Evolutionary conservation across 1,139 yeast genomes (phyloP).

Genomic region (Geotrichum klebahnii): DNA sequence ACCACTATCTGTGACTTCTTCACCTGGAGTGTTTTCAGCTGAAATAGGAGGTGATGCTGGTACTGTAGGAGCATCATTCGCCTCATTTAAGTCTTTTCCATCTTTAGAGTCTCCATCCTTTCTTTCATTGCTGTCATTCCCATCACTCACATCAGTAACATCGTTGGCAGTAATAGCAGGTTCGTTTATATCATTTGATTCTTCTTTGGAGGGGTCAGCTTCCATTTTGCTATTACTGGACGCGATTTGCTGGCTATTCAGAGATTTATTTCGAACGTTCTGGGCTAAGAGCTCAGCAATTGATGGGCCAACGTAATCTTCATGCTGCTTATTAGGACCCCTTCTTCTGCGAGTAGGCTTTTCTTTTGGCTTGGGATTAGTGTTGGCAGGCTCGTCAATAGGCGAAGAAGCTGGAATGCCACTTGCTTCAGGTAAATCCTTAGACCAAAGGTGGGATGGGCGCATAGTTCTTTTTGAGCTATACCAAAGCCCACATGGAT

Average conservation of each 20-base stretch:
- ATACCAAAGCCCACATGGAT: slow-evolving; percentile 41
- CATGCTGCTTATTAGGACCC: slow-evolving; percentile 13
- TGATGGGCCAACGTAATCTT: slow-evolving; percentile 19
- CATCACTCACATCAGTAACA: background rate
- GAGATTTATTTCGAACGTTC: slow-evolving; percentile 11
- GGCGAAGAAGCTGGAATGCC: background rate
- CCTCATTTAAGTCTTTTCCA: background rate
- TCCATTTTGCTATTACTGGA: background rate
- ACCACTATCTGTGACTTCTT: background rate
- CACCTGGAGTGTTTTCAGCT: slow-evolving; percentile 5
- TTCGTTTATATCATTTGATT: background rate
- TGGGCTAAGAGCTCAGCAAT: slow-evolving; percentile 17
- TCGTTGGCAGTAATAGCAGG: background rate
- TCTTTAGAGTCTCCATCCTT: background rate
- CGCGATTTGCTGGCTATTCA: background rate
- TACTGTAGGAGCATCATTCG: background rate
- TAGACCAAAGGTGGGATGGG: slow-evolving; percentile 28
- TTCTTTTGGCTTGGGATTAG: slow-evolving; percentile 13
- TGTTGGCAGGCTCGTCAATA: background rate
- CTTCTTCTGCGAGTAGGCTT: slow-evolving; percentile 11
- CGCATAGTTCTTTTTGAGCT: slow-evolving; percentile 36
- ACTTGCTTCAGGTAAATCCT: background rate
- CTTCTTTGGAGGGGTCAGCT: background rate
- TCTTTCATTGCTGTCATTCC: background rate
- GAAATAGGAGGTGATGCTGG: background rate